phyloP scores from a whole-genome alignment of 2,329 filamentous ascomycete genomes.

The Colletotrichum musae region DNA sequence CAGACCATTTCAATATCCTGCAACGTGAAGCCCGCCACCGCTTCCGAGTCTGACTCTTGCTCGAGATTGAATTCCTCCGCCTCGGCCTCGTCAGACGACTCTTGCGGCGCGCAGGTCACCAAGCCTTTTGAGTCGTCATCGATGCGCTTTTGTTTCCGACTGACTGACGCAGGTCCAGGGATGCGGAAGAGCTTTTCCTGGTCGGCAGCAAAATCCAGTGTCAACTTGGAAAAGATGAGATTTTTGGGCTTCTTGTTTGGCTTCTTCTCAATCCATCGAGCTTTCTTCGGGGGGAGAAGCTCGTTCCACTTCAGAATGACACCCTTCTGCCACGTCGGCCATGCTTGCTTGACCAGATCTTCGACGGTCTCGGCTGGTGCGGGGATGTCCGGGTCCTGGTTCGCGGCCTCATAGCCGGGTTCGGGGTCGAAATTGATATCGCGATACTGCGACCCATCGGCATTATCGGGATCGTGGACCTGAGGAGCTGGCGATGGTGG shows the following conservation, averaged over 20 bases:
- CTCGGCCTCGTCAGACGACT: slow-evolving; percentile 57
- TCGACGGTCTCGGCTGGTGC: slow-evolving; percentile 80
- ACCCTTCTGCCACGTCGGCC: slow-evolving; percentile 84
- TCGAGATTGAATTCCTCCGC: slow-evolving; percentile 63
- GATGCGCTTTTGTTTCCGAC: slow-evolving; percentile 70
- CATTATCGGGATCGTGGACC: slow-evolving; percentile 56
- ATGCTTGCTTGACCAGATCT: slow-evolving; percentile 84
- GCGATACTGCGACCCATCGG: slow-evolving; percentile 55
- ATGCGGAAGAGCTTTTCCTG: slow-evolving; percentile 89
- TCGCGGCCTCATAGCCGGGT: slow-evolving; percentile 60
- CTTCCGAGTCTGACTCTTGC: slow-evolving; percentile 71
- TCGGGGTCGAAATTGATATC: slow-evolving; percentile 64
- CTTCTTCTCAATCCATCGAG: slow-evolving; percentile 83
- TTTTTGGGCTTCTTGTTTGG: slow-evolving; percentile 85
- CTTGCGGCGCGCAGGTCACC: slow-evolving; percentile 59
- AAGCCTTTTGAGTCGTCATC: slow-evolving; percentile 65
- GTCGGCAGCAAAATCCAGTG: slow-evolving; percentile 86
- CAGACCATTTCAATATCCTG: slow-evolving; percentile 89
- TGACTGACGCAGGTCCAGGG: slow-evolving; percentile 69
- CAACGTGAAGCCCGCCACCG: slow-evolving; percentile 81
- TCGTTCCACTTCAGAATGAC: slow-evolving; percentile 84
- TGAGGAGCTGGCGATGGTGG: slow-evolving; percentile 61
- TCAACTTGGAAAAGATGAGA: slow-evolving; percentile 88
- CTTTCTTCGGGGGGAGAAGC: slow-evolving; percentile 85
- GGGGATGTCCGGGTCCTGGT: slow-evolving; percentile 75